phyloP scores from a whole-genome alignment of 192 early-diverging fungal species.

The Rhizophagus clarus region DNA sequence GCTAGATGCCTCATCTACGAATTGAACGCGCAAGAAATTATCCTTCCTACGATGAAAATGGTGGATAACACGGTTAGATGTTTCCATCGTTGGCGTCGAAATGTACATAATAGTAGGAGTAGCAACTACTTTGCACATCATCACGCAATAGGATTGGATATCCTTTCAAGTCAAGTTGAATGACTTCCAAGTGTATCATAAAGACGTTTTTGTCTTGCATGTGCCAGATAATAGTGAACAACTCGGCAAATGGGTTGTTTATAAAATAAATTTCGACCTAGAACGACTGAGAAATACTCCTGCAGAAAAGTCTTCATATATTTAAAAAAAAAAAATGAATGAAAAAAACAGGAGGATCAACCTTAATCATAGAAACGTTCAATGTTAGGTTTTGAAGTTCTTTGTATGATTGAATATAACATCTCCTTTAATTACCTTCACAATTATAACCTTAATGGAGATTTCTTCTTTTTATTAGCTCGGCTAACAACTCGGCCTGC shows the following conservation, averaged over 20 bases:
- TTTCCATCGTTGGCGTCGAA: slow-evolving; percentile 62
- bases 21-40: slow-evolving; percentile 70
- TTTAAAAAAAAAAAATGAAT: background rate
- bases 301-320: too few relatives aligned
- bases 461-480: slow-evolving; percentile 35
- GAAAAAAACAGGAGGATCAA: slow-evolving; percentile 26
- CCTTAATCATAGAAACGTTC: too few relatives aligned
- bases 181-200: slow-evolving; percentile 39
- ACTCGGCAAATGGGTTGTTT: too few relatives aligned
- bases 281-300: too few relatives aligned
- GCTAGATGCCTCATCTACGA: slow-evolving; percentile 61
- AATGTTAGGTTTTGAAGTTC: slow-evolving; percentile 39
- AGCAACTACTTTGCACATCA: slow-evolving; percentile 59
- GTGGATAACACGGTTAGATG: slow-evolving; percentile 72
- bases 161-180: slow-evolving; percentile 25
- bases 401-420: slow-evolving; percentile 50
- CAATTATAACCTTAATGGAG: slow-evolving; percentile 44
- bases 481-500: slow-evolving; percentile 26
- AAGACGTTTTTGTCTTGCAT: slow-evolving; percentile 31
- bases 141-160: slow-evolving; percentile 48
- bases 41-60: slow-evolving; percentile 51
- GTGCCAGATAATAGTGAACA: too few relatives aligned
- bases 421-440: slow-evolving; percentile 42
- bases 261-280: too few relatives aligned
- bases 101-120: slow-evolving; percentile 70